Base-by-base conservation (phyloP, 2,329 filamentous ascomycete genomes). In the Penicillium decumbens region DNA sequence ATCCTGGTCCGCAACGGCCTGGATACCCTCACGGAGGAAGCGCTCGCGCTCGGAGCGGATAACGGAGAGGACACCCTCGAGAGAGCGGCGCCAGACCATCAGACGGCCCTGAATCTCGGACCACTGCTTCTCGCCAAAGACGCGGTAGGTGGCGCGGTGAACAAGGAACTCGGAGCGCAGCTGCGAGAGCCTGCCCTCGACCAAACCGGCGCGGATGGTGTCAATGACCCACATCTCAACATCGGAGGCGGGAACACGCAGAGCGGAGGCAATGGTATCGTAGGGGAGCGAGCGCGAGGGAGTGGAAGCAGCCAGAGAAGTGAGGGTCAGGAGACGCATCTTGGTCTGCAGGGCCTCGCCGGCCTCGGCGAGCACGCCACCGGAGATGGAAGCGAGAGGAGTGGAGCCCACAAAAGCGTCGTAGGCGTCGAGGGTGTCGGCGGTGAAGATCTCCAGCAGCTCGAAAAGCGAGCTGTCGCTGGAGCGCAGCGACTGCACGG, bases 151-250 rank as follows among this genome's bases (percentile, higher is more conserved):
- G 64, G 89, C 89, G 69, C 93, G 85, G 79, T 98, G 93, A 55
- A 98, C 89, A 46, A 96, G 80, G 80, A 98, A 97, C 56, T 92
- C 88, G 69, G 89, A 83, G 70, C 89, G 90, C 69, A 92, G 81
- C 77, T 98, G 93, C 51, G 88, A 93, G 61, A 98, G 83, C 76
- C 95, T 95, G 69, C 93, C 93, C 77, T 98, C 93, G 45, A 98
- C 89, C 32, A 98, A 83, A 29, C 91, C 90, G 41, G 91, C 89
- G 60, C 93, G 89, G 74, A 98, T 96, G 61, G 95, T 91, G 71
- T 98, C 93, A 65, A 98, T 98, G 60, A 95, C 89, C 93, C 93
- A 98, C 80, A 92, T 87, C 80, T 98, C 93, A 37, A 97, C 89
- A 56, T 97, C 89, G 57, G 88, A 84, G 41, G 76, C 68, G 40